phyloP scores from a whole-genome alignment of 768 basidiomycete genomes.

The Mycena alexandri region DNA sequence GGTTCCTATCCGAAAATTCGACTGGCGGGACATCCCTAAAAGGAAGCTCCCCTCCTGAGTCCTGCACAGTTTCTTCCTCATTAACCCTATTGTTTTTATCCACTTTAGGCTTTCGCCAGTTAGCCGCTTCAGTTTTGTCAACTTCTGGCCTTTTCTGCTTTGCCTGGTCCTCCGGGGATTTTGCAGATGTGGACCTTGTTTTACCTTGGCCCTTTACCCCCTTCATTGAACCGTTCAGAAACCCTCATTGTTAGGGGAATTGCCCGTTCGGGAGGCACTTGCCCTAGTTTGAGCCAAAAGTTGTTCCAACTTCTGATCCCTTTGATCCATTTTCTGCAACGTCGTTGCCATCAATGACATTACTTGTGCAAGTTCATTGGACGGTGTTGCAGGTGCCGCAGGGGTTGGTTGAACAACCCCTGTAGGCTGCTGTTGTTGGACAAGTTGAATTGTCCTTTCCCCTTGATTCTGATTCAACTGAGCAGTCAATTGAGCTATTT shows the following conservation, averaged over 20 bases:
- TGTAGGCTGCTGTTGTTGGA: constrained; percentile 6
- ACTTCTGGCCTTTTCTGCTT: too few species aligned
- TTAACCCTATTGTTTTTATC: not conserved
- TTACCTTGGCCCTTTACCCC: not conserved
- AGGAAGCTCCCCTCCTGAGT: not conserved
- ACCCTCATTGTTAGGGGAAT: not conserved
- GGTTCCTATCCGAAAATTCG: too few species aligned
- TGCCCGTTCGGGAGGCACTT: too few species aligned
- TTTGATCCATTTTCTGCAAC: too few species aligned
- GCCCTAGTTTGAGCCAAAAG: too few species aligned
- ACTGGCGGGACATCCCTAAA: too few species aligned
- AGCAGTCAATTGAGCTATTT: not conserved
- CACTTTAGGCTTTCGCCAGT: not conserved
- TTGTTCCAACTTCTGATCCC: too few species aligned
- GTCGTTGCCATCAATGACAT: not conserved
- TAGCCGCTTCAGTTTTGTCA: not conserved
- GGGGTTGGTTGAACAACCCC: constrained; percentile 11
- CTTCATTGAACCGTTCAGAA: constrained; percentile 1
- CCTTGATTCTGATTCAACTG: not conserved
- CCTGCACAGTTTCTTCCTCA: not conserved
- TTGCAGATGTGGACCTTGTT: not conserved
- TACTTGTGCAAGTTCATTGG: not conserved
- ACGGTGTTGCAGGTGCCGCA: not conserved
- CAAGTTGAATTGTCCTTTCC: constrained; percentile 7
- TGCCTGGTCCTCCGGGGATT: constrained; percentile 10